A percentile compares a stretch with the other conserved stretches of the same genome.
Evolutionary conservation across 129 eudicot genomes (phyloP).

Genomic region (Flaveria sonorensis): DNA sequence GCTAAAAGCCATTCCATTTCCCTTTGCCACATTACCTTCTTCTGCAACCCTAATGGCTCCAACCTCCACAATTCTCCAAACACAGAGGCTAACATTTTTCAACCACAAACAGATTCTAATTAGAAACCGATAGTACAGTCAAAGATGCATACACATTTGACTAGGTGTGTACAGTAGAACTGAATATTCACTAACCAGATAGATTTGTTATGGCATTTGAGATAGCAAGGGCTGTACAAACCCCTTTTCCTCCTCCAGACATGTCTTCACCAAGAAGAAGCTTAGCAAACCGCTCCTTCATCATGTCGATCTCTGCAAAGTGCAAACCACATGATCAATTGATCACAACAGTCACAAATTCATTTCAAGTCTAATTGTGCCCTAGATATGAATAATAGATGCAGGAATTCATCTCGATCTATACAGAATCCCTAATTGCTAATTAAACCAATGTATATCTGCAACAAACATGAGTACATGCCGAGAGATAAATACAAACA

Average conservation of each 20-base stretch:
- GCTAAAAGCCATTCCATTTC: conserved; percentile 93
- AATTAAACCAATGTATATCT: neutral
- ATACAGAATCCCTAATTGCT: conserved; percentile 1
- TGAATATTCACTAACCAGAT: conserved; percentile 51
- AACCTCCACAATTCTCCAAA: conserved; percentile 95
- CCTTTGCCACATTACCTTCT: conserved; percentile 90
- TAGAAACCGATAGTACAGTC: neutral
- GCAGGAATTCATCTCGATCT: conserved; percentile 10
- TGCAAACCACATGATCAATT: neutral
- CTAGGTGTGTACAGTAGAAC: neutral
- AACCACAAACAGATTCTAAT: conserved; percentile 17
- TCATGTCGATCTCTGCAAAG: conserved; percentile 68
- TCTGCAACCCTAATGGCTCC: conserved; percentile 85
- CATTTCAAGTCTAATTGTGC: neutral
- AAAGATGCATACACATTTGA: too few species aligned
- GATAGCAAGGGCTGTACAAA: conserved; percentile 86
- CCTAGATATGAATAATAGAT: conserved; percentile 11
- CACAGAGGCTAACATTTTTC: conserved; percentile 58
- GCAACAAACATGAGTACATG: neutral
- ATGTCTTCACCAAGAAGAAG: conserved; percentile 97
- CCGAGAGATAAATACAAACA: too few species aligned
- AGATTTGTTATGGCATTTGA: conserved; percentile 95
- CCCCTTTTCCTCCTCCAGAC: conserved; percentile 99
- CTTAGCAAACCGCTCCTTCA: conserved; percentile 97
- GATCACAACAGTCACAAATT: conserved; percentile 8